These are phyloP conservation scores for Brassica juncea DNA, from an alignment of 345 rosid genomes.

Conservation along the genomic window DNA sequence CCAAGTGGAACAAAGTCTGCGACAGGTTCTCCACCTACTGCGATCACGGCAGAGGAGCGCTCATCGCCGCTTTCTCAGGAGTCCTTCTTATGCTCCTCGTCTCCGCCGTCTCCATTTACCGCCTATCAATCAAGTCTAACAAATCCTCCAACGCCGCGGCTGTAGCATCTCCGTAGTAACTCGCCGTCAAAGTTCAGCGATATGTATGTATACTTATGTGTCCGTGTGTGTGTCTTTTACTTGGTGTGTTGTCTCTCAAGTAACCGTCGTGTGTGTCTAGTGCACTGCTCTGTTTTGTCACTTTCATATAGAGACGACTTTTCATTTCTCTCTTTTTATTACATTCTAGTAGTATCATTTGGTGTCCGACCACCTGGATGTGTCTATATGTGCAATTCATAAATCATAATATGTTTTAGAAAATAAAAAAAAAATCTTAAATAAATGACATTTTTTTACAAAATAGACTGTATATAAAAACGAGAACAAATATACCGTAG, in stretches of 20 bases:
- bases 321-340: not conserved
- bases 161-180: not conserved
- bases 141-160: not conserved
- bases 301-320: not conserved
- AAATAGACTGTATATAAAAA: too few relatives aligned
- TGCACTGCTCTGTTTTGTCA: conserved; percentile 16
- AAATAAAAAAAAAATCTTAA: too few relatives aligned
- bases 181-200: not conserved
- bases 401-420: too few relatives aligned
- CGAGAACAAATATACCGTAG: too few relatives aligned
- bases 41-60: conserved; percentile 64
- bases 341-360: not conserved
- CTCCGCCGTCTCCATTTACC: conserved; percentile 53
- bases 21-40: conserved; percentile 44
- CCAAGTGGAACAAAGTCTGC: conserved; percentile 67
- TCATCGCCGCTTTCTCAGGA: conserved; percentile 62
- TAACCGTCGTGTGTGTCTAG: not conserved
- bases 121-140: conserved; percentile 38
- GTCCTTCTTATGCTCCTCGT: conserved; percentile 59
- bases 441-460: too few relatives aligned
- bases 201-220: not conserved
- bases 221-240: not conserved
- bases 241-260: conserved; percentile 17
- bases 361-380: too few relatives aligned
- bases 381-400: too few relatives aligned